A percentile compares a stretch with the other conserved stretches of the same genome.
Evolutionary conservation across 805 yeast genomes (phyloP).

Genomic region (Candida sanyiensis): DNA sequence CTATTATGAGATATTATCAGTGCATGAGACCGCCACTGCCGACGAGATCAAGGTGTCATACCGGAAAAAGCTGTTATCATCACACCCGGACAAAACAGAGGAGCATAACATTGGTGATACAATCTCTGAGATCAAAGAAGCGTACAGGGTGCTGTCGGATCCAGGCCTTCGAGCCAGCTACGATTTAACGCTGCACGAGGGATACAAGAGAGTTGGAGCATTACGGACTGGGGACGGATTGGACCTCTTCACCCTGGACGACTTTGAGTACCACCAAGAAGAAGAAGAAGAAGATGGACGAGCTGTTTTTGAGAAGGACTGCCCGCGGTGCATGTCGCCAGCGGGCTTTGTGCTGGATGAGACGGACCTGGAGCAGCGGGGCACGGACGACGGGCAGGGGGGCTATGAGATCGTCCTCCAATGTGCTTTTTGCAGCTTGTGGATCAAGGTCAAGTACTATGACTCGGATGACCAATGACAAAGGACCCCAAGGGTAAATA

Average conservation of each 20-base stretch:
- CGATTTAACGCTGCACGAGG: slow-evolving; percentile 39
- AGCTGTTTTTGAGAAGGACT: slow-evolving; percentile 43
- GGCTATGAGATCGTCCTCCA: slow-evolving; percentile 69
- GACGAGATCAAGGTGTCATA: slow-evolving; percentile 66
- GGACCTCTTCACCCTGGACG: slow-evolving; percentile 61
- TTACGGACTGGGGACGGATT: slow-evolving; percentile 56
- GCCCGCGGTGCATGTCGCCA: slow-evolving; percentile 59
- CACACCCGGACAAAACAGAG: slow-evolving; percentile 75
- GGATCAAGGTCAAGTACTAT: slow-evolving; percentile 71
- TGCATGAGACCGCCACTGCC: too few relatives aligned
- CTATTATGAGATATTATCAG: too few relatives aligned
- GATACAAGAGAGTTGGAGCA: slow-evolving; percentile 29
- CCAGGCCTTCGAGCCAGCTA: slow-evolving; percentile 39
- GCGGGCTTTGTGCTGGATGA: slow-evolving; percentile 59
- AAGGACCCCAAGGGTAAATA: neutral
- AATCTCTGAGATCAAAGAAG: slow-evolving; percentile 49
- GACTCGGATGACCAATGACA: slow-evolving; percentile 33
- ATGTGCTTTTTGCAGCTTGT: slow-evolving; percentile 77
- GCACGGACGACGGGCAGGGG: slow-evolving; percentile 41
- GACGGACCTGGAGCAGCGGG: slow-evolving; percentile 49
- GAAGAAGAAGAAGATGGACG: slow-evolving; percentile 30
- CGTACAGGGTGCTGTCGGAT: slow-evolving; percentile 54
- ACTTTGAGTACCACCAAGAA: slow-evolving; percentile 37
- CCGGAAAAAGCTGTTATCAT: slow-evolving; percentile 45
- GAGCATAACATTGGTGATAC: slow-evolving; percentile 16